Percentiles rank a stretch among this genome's conserved stretches.
Conservation (phyloP, 768 basidiomycete species). For the Cyclocybe aegerita region DNA sequence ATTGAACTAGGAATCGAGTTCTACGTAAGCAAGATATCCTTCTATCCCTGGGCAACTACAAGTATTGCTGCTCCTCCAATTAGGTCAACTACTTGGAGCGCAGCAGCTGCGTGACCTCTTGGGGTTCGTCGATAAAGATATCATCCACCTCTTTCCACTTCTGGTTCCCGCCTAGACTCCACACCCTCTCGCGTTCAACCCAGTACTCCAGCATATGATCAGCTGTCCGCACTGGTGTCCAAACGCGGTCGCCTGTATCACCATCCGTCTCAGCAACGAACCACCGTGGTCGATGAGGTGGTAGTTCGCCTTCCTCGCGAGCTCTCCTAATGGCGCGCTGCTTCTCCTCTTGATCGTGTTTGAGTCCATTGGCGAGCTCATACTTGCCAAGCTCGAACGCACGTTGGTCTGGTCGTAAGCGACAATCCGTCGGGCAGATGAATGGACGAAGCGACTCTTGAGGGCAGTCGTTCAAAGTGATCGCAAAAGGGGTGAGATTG, state of each 20-base stretch:
- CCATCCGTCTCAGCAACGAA: constrained; percentile 79
- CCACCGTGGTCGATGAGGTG: constrained; percentile 85
- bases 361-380: constrained; percentile 79
- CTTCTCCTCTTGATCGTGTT: constrained; percentile 78
- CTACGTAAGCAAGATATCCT: too few relatives aligned
- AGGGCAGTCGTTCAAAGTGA: constrained; percentile 90
- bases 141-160: constrained; percentile 60
- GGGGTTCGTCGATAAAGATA: constrained; percentile 77
- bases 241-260: constrained; percentile 89
- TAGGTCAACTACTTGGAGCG: neutral
- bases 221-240: constrained; percentile 62
- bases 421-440: constrained; percentile 88
- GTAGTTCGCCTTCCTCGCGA: constrained; percentile 70
- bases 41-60: too few relatives aligned
- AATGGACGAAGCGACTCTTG: constrained; percentile 64
- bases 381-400: constrained; percentile 91
- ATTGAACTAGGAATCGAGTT: too few relatives aligned
- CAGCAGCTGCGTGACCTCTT: constrained; percentile 23
- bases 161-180: constrained; percentile 36
- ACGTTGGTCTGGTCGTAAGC: constrained; percentile 89
- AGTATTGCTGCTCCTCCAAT: neutral
- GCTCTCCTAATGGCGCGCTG: constrained; percentile 73
- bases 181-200: constrained; percentile 70
- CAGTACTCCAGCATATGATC: constrained; percentile 74
- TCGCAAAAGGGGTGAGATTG: constrained; percentile 93